phyloP scores from a whole-genome alignment of 129 eudicot species.

The Escallonia herrerae region DNA sequence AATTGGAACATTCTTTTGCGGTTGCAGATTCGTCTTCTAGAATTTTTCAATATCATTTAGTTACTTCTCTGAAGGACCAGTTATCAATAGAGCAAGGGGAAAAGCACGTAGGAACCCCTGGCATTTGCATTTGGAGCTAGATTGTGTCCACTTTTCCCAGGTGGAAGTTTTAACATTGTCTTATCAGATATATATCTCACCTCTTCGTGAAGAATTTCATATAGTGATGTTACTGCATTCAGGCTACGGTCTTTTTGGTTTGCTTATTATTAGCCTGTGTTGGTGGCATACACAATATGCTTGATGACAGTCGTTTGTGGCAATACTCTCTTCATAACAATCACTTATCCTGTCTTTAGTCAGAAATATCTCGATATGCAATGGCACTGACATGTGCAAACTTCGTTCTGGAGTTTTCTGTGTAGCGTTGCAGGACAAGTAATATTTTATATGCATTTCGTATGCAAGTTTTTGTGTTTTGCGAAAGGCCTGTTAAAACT shows the following conservation, averaged over 20 bases:
- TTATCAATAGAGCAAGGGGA: too few species aligned
- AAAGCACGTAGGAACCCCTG: too few species aligned
- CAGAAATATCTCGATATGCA: too few species aligned
- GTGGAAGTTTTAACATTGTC: too few species aligned
- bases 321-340: too few species aligned
- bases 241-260: background rate
- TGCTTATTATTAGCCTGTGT: background rate
- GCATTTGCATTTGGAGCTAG: too few species aligned
- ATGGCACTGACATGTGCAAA: background rate
- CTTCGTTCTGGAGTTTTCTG: background rate
- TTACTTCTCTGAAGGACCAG: too few species aligned
- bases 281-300: background rate
- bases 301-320: background rate
- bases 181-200: background rate
- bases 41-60: too few species aligned
- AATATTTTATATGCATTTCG: background rate
- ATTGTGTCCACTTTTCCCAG: too few species aligned
- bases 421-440: background rate
- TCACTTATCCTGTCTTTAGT: too few species aligned
- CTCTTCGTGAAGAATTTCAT: background rate
- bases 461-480: background rate
- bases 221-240: background rate
- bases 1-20: background rate
- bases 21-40: too few species aligned
- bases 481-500: background rate